Base-by-base conservation (phyloP, 495 filamentous ascomycete species). In the Evansstolkia leycettana region DNA sequence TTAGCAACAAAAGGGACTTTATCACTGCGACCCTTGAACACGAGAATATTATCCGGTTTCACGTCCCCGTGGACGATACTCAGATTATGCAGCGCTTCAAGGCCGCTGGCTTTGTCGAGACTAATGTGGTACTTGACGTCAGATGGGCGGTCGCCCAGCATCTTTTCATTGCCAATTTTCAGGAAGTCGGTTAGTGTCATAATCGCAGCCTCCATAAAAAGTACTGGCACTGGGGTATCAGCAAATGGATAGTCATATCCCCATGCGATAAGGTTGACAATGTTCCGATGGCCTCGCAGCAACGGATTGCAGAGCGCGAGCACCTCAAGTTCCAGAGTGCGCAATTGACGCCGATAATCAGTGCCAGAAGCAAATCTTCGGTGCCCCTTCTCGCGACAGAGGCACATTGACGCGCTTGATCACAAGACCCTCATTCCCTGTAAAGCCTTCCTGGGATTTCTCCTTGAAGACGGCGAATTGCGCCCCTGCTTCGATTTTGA, bases 81-180 rank as follows among this genome's bases (percentile, higher is more conserved):
- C 23, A 86, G 64, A 23, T 67, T 69, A 57, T 89, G 83, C 10
- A 89, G 60, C 50, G 85, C 79, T 42, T 74, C 67, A 16, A 88
- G 51, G 2, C 83, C 83, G 33, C 72, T 71, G 16, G 80, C 73
- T 33, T 86, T 73, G 23, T 54, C 52, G 2, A 48, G 28, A 11
- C 37, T 19, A 16, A 48, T 31, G 26, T 41, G 41, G 27, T 48
- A 43, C 23, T 33, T 38, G 1, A 44, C 28, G n/a, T 36, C 41
- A 1, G 12, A 29, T 29, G 28, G 28, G 4, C 14, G 10, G 11
- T n/a, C 11, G 12, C 28, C 28, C 3, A 29, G 28, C 11, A 43
- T 14, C 6, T 7, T 7, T 3, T 42, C 36, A 10, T 20, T 16
- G 19, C 38, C 41, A 1, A 14, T 25, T 12, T 12, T 15, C 7